Evolutionary conservation across 176 grass and related monocot species (phyloP).

Genomic region (Musa beccarii): DNA sequence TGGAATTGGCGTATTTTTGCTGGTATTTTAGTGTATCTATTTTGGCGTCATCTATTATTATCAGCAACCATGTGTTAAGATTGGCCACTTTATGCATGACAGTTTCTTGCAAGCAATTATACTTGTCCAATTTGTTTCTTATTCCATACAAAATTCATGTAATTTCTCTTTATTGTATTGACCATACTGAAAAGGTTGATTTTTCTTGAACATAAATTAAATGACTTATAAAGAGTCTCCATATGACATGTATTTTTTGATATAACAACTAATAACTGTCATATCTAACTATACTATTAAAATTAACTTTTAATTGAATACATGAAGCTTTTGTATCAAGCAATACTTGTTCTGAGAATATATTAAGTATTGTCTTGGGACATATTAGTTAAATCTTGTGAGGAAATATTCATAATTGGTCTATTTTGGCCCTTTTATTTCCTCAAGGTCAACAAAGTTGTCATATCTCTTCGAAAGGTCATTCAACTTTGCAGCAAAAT

Average conservation of each 20-base stretch:
- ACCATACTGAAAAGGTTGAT: too few relatives aligned
- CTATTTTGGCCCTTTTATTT: conserved; percentile 21
- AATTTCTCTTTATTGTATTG: too few relatives aligned
- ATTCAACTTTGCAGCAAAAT: conserved; percentile 19
- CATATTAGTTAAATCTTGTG: background rate
- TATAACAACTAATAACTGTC: too few relatives aligned
- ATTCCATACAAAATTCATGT: too few relatives aligned
- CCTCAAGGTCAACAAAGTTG: conserved; percentile 14
- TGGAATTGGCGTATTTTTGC: background rate
- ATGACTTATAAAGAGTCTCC: too few relatives aligned
- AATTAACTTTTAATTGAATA: background rate
- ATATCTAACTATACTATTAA: too few relatives aligned
- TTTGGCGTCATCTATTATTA: background rate
- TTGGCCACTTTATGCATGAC: background rate
- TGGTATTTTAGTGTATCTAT: background rate
- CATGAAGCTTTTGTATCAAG: background rate
- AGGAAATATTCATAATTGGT: conserved; percentile 19
- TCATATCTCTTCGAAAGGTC: conserved; percentile 4
- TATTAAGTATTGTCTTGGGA: background rate
- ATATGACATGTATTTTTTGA: too few relatives aligned
- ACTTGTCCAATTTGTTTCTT: too few relatives aligned
- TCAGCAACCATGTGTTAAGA: background rate
- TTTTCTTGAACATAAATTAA: too few relatives aligned
- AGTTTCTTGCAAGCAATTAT: background rate
- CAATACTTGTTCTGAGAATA: background rate